A percentile compares a stretch with the other conserved stretches of the same genome.
These are phyloP conservation scores for Symmetrospora coprosmae DNA, from an alignment of 768 basidiomycete genomes.

Conservation along the genomic window DNA sequence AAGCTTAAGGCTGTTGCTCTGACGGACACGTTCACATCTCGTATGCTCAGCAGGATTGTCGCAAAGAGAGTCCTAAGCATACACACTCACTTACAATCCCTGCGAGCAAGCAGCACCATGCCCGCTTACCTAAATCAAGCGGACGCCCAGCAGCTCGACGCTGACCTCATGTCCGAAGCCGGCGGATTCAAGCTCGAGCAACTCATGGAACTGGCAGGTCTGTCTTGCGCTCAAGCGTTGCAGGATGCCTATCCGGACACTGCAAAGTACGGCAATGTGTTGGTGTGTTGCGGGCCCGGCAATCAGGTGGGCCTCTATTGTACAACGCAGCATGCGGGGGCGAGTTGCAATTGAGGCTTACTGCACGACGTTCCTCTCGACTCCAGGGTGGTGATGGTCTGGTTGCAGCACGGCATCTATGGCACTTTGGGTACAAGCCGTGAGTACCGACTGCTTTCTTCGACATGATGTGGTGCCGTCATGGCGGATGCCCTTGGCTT, in stretches of 20 bases:
- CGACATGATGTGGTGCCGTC: too few species aligned
- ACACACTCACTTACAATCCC: not conserved
- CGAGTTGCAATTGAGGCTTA: not conserved
- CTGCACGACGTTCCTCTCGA: not conserved
- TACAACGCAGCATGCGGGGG: too few species aligned
- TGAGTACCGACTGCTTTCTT: slow-evolving; percentile 39
- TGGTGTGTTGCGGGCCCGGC: slow-evolving; percentile 95
- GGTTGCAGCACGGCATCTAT: slow-evolving; percentile 86
- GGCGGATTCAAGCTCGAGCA: slow-evolving; percentile 88
- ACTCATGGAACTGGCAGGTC: slow-evolving; percentile 92
- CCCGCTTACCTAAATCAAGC: slow-evolving; percentile 13
- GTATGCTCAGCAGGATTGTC: too few species aligned
- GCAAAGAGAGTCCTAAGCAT: too few species aligned
- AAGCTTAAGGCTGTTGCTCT: too few species aligned
- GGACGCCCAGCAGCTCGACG: slow-evolving; percentile 56
- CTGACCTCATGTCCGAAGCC: slow-evolving; percentile 68
- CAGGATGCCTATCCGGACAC: slow-evolving; percentile 53
- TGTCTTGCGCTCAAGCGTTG: slow-evolving; percentile 80
- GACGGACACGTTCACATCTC: too few species aligned
- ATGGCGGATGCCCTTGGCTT: too few species aligned
- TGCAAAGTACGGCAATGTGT: slow-evolving; percentile 55
- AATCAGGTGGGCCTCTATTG: slow-evolving; percentile 47
- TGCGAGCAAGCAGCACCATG: too few species aligned
- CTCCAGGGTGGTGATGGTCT: slow-evolving; percentile 70
- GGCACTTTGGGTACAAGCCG: slow-evolving; percentile 34